A percentile compares a stretch with the other conserved stretches of the same genome.
Conservation (phyloP, 352 stramenopile genomes). For the Pythium dissimile region DNA sequence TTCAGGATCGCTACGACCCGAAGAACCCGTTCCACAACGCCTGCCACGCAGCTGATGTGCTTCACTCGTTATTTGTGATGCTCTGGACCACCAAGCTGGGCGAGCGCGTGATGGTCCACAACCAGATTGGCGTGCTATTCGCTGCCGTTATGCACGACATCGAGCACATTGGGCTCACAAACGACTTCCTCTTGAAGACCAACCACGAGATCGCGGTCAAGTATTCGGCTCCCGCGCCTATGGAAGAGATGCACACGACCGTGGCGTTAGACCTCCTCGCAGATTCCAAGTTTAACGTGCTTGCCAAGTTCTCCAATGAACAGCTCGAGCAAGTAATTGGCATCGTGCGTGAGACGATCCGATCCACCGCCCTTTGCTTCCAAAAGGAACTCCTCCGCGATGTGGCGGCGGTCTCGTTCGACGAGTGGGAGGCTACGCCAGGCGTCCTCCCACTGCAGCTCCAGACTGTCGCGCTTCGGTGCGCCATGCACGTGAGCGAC, state of each 20-base stretch:
- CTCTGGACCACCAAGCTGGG: slow-evolving; percentile 51
- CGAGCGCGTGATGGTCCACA: slow-evolving; percentile 51
- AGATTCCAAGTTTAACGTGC: slow-evolving; percentile 43
- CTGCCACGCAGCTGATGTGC: slow-evolving; percentile 73
- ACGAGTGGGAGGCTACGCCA: slow-evolving; percentile 36
- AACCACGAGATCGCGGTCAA: slow-evolving; percentile 60
- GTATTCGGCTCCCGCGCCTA: slow-evolving; percentile 54
- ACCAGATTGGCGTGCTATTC: slow-evolving; percentile 69
- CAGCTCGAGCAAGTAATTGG: slow-evolving; percentile 54
- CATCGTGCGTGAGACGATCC: slow-evolving; percentile 64
- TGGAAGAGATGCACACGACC: slow-evolving; percentile 77
- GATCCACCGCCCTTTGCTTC: slow-evolving; percentile 74
- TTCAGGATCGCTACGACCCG: slow-evolving; percentile 59
- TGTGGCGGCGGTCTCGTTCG: slow-evolving; percentile 31
- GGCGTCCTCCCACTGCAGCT: slow-evolving; percentile 39
- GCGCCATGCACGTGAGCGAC: slow-evolving; percentile 79
- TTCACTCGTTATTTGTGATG: slow-evolving; percentile 77
- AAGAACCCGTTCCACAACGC: slow-evolving; percentile 82
- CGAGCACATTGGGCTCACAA: slow-evolving; percentile 71
- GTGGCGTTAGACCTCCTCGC: slow-evolving; percentile 53
- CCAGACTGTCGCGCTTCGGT: slow-evolving; percentile 50
- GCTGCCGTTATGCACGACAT: slow-evolving; percentile 81
- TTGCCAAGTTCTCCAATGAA: slow-evolving; percentile 44
- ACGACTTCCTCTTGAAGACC: slow-evolving; percentile 77
- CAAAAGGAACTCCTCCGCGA: slow-evolving; percentile 69